Evolutionary conservation across 768 basidiomycete genomes (phyloP), one percentile per base, ranked within the genome.

Genomic region (Cyathus striatus): DNA sequence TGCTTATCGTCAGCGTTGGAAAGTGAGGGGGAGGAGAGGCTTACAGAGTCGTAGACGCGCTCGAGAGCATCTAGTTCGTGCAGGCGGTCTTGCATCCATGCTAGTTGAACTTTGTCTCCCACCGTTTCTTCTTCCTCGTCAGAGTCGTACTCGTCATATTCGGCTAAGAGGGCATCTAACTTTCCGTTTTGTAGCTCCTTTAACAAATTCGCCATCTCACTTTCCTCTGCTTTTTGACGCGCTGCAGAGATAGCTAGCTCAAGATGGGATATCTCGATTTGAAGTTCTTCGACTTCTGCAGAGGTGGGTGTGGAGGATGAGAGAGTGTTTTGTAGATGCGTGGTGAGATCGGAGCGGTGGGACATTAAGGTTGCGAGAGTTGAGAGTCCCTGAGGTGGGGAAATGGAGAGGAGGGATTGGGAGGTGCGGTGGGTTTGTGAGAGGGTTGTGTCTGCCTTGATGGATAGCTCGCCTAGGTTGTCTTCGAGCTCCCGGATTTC

Each of bases 11-110:
- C 14, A 44, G 20, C 4, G 38, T 26, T 25, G 30, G 13, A 18
- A 37, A n/a, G 16, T n/a, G 2, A 20, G 16, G 20, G 13, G 5
- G 22, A n/a, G 5, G 10, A 5, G n/a, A 4, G 4, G 36, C 45
- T 26, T 41, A 66, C 68, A 38, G 46, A 35, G 25, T 65, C 59
- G 4, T 65, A 40, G 3, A 59, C 43, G 2, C 41, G 39, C 25
- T 43, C 48, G 16, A 57, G 52, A 4, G 49, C 42, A 26, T 56
- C 46, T 4, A 68, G 50, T 17, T 60, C 38, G 2, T 41, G 36
- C 1, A 46, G 43, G 35, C 66, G 64, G 42, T 70, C 69, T 5
- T 49, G 38, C 2, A 42, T 36, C 58, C 64, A 67, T 12, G 64
- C 65, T 2, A 42, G 44, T 40, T 63, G n/a, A 32, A 20, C 6